phyloP scores from a whole-genome alignment of 495 filamentous ascomycete genomes.

The Talaromyces nanjingensis region DNA sequence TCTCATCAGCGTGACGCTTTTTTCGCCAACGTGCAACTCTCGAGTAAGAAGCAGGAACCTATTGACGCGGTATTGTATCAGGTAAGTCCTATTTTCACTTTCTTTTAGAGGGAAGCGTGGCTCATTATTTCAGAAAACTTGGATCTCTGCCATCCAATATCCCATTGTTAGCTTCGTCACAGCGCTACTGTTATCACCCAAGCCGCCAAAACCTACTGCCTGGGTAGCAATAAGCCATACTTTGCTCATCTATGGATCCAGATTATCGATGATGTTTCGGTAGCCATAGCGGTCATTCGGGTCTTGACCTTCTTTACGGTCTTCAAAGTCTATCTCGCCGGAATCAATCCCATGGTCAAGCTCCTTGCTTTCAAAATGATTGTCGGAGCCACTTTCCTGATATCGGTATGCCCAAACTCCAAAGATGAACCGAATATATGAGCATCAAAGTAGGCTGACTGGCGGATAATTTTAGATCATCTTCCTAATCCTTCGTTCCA shows the following conservation, averaged over 20 bases:
- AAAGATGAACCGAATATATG: background rate
- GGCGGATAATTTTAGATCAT: background rate
- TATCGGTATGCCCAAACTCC: conserved; percentile 13
- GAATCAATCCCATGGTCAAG: conserved; percentile 20
- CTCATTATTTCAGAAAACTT: background rate
- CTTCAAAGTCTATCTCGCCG: conserved; percentile 16
- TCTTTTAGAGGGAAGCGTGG: too few species aligned
- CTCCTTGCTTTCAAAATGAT: conserved; percentile 28
- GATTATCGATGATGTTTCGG: conserved; percentile 18
- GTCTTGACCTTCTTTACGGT: conserved; percentile 21
- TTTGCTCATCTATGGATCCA: conserved; percentile 31
- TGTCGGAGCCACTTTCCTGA: conserved; percentile 23
- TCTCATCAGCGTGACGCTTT: conserved; percentile 15
- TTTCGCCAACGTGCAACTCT: conserved; percentile 15
- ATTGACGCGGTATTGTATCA: background rate
- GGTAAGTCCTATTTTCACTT: background rate
- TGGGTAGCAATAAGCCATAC: conserved; percentile 17
- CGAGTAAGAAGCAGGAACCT: conserved; percentile 15
- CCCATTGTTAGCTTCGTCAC: conserved; percentile 19
- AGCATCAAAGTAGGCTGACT: conserved; percentile 12
- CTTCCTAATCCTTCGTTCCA: conserved; percentile 24
- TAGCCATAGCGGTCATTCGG: conserved; percentile 17
- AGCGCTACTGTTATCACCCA: conserved; percentile 26
- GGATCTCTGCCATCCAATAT: conserved; percentile 17
- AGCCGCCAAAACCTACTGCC: conserved; percentile 21